Evolutionary conservation across 2,329 filamentous ascomycete species (phyloP).

Genomic region (Fusarium sp.): DNA sequence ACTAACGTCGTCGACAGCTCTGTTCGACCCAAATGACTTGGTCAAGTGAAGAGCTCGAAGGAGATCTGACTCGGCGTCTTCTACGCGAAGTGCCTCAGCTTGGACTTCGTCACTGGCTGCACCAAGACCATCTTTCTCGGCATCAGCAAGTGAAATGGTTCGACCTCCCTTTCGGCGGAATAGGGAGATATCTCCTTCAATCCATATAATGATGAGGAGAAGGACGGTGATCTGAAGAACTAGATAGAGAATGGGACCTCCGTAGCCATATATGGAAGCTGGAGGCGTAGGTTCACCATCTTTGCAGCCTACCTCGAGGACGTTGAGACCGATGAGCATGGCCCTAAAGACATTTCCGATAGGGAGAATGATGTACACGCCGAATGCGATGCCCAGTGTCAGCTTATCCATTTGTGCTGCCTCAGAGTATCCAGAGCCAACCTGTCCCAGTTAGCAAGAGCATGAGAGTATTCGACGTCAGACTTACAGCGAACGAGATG

Average conservation of each 20-base stretch:
- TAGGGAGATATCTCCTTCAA: not conserved
- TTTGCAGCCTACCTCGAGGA: constrained; percentile 82
- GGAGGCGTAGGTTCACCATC: constrained; percentile 74
- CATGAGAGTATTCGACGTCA: not conserved
- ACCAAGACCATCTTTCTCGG: not conserved
- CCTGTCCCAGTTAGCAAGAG: constrained; percentile 13
- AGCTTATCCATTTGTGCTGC: constrained; percentile 26
- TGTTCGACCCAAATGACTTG: constrained; percentile 76
- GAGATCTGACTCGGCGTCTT: constrained; percentile 55
- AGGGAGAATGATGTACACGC: constrained; percentile 45
- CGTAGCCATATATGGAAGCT: constrained; percentile 77
- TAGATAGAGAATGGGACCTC: constrained; percentile 86
- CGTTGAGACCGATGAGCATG: constrained; percentile 81
- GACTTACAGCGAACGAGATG: constrained; percentile 66
- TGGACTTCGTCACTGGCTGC: not conserved
- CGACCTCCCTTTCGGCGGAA: not conserved
- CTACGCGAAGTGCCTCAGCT: constrained; percentile 42
- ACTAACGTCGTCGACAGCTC: constrained; percentile 80
- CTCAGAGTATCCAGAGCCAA: constrained; percentile 29
- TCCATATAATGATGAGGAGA: not conserved
- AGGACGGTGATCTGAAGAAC: constrained; percentile 75
- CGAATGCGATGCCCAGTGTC: constrained; percentile 28
- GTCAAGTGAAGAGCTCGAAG: constrained; percentile 78
- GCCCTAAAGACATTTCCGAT: constrained; percentile 73
- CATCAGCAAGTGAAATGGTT: not conserved